Percentiles rank a stretch among this genome's conserved stretches.
These are phyloP conservation scores for Nemania serpens DNA, from an alignment of 2,329 filamentous ascomycete genomes.

Conservation along the genomic window DNA sequence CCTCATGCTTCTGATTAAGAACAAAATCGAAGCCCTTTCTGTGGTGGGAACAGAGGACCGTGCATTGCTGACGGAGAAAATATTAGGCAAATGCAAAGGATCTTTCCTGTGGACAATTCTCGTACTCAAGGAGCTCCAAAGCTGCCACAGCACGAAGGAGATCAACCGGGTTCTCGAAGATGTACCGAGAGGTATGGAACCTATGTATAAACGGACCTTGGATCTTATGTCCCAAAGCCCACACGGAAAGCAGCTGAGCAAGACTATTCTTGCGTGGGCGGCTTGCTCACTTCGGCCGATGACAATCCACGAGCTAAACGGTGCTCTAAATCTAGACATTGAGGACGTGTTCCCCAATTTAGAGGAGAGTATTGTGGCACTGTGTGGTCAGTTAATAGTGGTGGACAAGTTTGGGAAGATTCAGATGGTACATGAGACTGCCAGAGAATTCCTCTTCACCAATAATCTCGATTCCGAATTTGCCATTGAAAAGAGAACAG, in stretches of 20 bases:
- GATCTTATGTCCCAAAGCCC: background rate
- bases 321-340: slow-evolving; percentile 2
- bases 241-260: background rate
- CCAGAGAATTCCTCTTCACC: slow-evolving; percentile 1
- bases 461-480: slow-evolving; percentile 2
- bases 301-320: background rate
- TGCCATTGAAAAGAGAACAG: background rate
- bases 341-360: background rate
- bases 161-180: slow-evolving; percentile 7
- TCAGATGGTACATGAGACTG: slow-evolving; percentile 12
- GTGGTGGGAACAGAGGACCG: background rate
- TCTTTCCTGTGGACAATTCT: slow-evolving; percentile 10
- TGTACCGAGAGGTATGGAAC: slow-evolving; percentile 8
- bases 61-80: background rate
- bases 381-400: slow-evolving; percentile 9
- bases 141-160: background rate
- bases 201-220: background rate
- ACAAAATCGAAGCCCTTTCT: background rate
- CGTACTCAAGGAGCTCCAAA: slow-evolving; percentile 2
- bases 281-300: slow-evolving; percentile 1
- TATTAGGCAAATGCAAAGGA: slow-evolving; percentile 7
- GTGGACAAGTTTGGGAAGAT: slow-evolving; percentile 4
- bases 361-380: slow-evolving; percentile 1
- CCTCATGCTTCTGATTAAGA: background rate
- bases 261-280: background rate